Base-by-base conservation (phyloP, 768 basidiomycete genomes). In the Amanita exitialis region DNA sequence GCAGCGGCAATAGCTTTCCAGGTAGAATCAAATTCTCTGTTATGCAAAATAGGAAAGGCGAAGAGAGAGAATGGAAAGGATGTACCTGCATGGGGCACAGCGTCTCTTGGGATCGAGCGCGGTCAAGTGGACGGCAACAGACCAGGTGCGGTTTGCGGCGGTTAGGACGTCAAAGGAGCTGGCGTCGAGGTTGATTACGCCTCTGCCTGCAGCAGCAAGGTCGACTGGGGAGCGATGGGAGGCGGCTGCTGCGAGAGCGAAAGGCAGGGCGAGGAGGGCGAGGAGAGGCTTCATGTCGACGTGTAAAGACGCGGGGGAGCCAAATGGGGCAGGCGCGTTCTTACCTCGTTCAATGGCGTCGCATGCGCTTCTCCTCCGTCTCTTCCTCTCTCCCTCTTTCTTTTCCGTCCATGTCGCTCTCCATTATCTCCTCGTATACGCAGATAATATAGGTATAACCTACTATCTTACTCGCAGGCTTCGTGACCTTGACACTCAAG, bases 331-430 rank as follows among this genome's bases (percentile, higher is more conserved):
- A 55, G 44, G 32, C 32, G 23, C 27, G 7, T 13, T 13, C 18
- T 23, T 25, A 25, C 15, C 47, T 34, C 34, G 47, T 25, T 15
- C 47, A 48, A 77, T 78, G 72, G 70, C 76, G 65, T 87, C 85
- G 58, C 87, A 92, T 86, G 88, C 81, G 42, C 75, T 92, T 54
- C 83, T 94, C 47, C 79, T 97, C 49, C 85, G 93, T 27, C 82
- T 97, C 44, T 95, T 96, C 64, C 83, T 94, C 52, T 91, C 90
- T 16, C 86, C 90, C 3, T 82, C 83, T 32, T 97, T 90, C 74
- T 97, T 96, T 71, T 88, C 87, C 9, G 87, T 95, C 50, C 88
- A 94, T 72, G 86, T 94, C 58, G 93, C 93, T 27, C 82, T 97
- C 56, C 80, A 84, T 59, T 97, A 97, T 62, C 79, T 93, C 52